These are phyloP conservation scores for Candida ortonii DNA, from an alignment of 805 yeast species.

Conservation along the genomic window DNA sequence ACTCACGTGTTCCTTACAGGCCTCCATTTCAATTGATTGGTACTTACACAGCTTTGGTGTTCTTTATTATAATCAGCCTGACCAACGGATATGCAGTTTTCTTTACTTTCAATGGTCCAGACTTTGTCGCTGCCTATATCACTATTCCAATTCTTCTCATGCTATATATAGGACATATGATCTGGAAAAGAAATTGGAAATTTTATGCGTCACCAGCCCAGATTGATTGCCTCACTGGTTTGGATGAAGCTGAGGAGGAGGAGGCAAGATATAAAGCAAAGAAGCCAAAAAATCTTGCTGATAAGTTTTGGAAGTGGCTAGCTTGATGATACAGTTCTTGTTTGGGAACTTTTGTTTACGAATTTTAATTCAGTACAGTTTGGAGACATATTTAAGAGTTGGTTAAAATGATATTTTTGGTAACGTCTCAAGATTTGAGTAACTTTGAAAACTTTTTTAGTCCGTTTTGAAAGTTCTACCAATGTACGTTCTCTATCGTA, in stretches of 20 bases:
- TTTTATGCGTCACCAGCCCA: constrained; percentile 53
- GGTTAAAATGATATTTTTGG: too few species aligned
- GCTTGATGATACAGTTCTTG: too few species aligned
- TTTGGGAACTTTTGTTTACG: too few species aligned
- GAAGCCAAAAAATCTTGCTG: constrained; percentile 39
- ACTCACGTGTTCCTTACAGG: constrained; percentile 56
- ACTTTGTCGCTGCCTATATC: constrained; percentile 70
- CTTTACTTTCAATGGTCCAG: constrained; percentile 50
- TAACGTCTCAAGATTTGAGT: too few species aligned
- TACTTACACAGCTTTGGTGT: constrained; percentile 48
- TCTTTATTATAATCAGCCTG: constrained; percentile 49
- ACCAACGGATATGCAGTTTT: constrained; percentile 77
- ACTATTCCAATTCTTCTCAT: constrained; percentile 56
- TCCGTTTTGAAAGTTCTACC: too few species aligned
- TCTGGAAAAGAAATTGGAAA: constrained; percentile 42
- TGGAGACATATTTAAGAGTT: too few species aligned
- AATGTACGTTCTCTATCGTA: too few species aligned
- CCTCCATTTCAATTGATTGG: constrained; percentile 57
- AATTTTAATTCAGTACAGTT: too few species aligned
- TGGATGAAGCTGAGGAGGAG: constrained; percentile 58
- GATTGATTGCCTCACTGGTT: constrained; percentile 59
- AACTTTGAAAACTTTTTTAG: too few species aligned
- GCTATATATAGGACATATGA: constrained; percentile 58
- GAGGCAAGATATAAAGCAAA: constrained; percentile 38
- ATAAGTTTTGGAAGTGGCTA: constrained; percentile 48